Evolutionary conservation across 495 filamentous ascomycete genomes (phyloP), one percentile per base, ranked within the genome.

Genomic region (Hypoxylon lenormandii): DNA sequence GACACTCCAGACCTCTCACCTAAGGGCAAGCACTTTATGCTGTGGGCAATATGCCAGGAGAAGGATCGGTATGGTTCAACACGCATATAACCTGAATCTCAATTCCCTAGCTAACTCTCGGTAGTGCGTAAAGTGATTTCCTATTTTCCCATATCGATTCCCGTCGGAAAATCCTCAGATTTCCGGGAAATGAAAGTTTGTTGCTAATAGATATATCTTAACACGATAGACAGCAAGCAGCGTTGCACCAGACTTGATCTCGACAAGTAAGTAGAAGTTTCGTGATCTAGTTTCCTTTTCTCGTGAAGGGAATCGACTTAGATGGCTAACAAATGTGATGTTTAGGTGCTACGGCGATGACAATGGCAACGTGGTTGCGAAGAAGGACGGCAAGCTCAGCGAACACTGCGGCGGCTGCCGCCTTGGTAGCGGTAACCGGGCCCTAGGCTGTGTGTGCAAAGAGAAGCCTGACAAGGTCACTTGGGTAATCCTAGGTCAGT

Each of bases 201-300:
- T 33, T 33, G 10, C 30, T 33, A 33, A 33, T 33, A 33, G 10
- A 8, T 4, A 33, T 26, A 26, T 26, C 23, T 26, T 26, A 7
- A 1, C 10, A 28, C 30, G 10, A 3, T 33, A 33, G 30, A 46
- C 5, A 21, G 1, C 16, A 8, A 6, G 11, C 2, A 0, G 3
- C 43, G 43, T 4, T 46, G 43, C 43, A 46, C 43, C 43, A 18
- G 43, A 22, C 43, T 46, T 46, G 43, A 46, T 21, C 43, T 46
- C 18, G 43, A 46, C 43, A 46, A 46, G 43, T 46, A 22, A 22
- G 16, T 46, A 19, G 1, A 3, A 6, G 3, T 16, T 3, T 15
- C 38, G 3, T 42, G 4, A 13, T 18, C 43, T 7, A 46, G 2
- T n/a, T 46, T 46, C 19, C 18, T 22, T 5, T 22, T 18, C 16